Conservation (phyloP, 495 filamentous ascomycete genomes). For the Apiosordaria backusii region DNA sequence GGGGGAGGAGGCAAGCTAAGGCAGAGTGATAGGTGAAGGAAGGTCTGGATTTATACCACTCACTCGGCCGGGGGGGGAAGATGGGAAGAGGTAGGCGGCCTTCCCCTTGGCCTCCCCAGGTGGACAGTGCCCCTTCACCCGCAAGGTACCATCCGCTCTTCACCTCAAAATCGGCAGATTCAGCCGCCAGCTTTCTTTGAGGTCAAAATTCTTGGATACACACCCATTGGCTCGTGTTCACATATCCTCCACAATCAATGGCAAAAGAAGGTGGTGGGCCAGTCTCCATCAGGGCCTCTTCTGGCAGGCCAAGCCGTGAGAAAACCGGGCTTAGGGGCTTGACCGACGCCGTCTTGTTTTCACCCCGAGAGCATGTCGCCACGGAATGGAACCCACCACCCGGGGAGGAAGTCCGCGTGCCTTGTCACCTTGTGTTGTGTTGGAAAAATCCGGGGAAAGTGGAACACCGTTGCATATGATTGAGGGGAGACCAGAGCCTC, state of each 20-base stretch:
- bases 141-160: not conserved
- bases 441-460: slow-evolving; percentile 14
- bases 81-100: no score
- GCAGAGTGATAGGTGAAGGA: not conserved
- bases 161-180: not conserved
- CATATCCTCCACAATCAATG: not conserved
- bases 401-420: not conserved
- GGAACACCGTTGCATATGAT: slow-evolving; percentile 18
- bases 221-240: not conserved
- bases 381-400: not conserved
- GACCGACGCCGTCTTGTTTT: not conserved
- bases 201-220: not conserved
- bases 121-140: not conserved
- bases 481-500: slow-evolving; percentile 7
- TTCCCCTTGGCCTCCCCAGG: not conserved
- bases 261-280: not conserved
- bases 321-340: not conserved
- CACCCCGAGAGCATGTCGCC: not conserved
- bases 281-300: not conserved
- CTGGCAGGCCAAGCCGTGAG: not conserved
- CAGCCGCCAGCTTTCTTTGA: not conserved
- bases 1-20: not conserved
- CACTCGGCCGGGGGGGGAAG: not conserved
- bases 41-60: slow-evolving; percentile 1
- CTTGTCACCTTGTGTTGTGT: not conserved